Conservation (phyloP, 306 rosid species). For the Vigna reflexopilosa region DNA sequence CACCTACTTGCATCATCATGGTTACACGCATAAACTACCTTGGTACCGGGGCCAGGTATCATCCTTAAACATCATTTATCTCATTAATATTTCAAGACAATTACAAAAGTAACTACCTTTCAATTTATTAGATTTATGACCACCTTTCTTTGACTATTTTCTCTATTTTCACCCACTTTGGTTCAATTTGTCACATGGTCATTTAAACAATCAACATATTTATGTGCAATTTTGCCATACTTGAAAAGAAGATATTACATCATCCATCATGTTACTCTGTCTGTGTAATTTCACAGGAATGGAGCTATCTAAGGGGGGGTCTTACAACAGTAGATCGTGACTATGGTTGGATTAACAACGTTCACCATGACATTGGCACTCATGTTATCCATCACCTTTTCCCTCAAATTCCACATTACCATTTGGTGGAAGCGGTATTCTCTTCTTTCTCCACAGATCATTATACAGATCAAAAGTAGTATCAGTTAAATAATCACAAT, state of each 20-base stretch:
- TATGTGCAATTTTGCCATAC: neutral
- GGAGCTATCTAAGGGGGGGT: conserved; percentile 93
- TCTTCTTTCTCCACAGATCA: neutral
- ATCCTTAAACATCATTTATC: neutral
- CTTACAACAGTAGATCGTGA: conserved; percentile 93
- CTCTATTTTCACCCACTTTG: neutral
- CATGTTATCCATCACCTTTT: conserved; percentile 98
- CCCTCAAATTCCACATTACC: conserved; percentile 98
- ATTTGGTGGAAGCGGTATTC: conserved; percentile 84
- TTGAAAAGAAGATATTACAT: neutral
- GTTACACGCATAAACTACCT: conserved; percentile 80
- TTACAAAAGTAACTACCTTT: neutral
- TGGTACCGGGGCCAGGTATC: conserved; percentile 97
- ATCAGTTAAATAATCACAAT: too few species aligned
- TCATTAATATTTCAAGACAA: neutral
- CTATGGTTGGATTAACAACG: conserved; percentile 82
- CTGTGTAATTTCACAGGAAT: conserved; percentile 61
- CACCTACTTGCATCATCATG: conserved; percentile 97
- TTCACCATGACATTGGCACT: conserved; percentile 98
- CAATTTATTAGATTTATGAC: neutral
- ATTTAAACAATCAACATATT: neutral
- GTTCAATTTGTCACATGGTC: neutral
- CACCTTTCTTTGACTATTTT: neutral
- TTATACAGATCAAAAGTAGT: too few species aligned
- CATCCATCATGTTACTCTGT: neutral